Percentiles rank a stretch among this genome's conserved stretches.
These are phyloP conservation scores for Petunia axillaris DNA, from an alignment of 257 asterid genomes.

Conservation along the genomic window DNA sequence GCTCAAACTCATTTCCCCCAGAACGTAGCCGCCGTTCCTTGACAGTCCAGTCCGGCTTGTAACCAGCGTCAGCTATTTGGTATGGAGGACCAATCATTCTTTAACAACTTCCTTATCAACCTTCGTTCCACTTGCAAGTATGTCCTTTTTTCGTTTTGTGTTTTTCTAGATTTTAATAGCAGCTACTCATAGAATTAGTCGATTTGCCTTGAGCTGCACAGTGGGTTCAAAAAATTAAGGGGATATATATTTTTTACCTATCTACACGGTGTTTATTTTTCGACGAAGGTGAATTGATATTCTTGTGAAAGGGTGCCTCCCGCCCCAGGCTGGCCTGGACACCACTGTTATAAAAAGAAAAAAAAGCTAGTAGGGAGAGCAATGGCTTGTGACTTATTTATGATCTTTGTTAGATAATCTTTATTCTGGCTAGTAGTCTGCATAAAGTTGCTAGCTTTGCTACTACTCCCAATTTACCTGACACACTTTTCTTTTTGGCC, in stretches of 20 bases:
- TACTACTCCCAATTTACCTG: neutral
- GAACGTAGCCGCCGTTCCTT: no score
- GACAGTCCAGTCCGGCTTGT: no score
- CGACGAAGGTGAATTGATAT: no score
- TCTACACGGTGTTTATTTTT: neutral
- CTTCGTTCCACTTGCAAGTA: conserved; percentile 83
- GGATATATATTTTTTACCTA: neutral
- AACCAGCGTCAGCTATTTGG: neutral
- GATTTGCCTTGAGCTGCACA: neutral
- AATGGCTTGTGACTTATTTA: neutral
- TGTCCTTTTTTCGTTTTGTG: conserved; percentile 21
- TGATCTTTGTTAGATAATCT: neutral
- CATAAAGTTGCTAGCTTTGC: conserved; percentile 20
- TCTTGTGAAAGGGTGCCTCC: no score
- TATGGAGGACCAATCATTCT: conserved; percentile 68
- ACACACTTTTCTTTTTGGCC: no score
- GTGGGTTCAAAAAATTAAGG: neutral
- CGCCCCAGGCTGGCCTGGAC: no score
- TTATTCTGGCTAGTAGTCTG: neutral
- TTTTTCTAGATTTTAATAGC: neutral
- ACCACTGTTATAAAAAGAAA: no score
- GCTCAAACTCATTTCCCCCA: neutral
- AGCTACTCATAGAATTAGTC: neutral
- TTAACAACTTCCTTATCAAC: conserved; percentile 58
- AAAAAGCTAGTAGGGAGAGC: neutral